phyloP scores from a whole-genome alignment of 73 alveolate genomes.

The Breviolum minutum region DNA sequence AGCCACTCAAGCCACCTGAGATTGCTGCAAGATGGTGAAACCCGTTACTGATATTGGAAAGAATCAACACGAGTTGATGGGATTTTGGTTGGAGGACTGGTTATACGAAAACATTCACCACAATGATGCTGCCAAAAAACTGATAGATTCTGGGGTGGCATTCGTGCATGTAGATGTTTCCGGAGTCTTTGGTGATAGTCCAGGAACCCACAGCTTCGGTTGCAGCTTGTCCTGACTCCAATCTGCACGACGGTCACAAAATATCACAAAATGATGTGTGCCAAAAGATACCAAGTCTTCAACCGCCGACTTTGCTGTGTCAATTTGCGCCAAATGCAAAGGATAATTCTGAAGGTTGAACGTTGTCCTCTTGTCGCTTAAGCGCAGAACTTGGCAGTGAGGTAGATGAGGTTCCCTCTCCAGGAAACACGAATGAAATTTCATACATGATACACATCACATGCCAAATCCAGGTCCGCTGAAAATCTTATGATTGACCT shows the following conservation, averaged over 20 bases:
- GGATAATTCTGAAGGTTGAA: neutral
- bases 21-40: too few relatives aligned
- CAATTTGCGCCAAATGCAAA: neutral
- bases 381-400: slow-evolving; percentile 4
- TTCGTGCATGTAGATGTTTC: slow-evolving; percentile 10
- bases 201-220: slow-evolving; percentile 20
- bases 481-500: neutral
- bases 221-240: neutral
- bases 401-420: neutral
- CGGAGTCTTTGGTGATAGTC: slow-evolving; percentile 49
- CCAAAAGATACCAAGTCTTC: too few relatives aligned
- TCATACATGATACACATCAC: too few relatives aligned
- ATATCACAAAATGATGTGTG: too few relatives aligned
- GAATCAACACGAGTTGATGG: too few relatives aligned
- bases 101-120: too few relatives aligned
- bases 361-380: neutral
- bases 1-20: too few relatives aligned
- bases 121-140: neutral
- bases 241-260: neutral
- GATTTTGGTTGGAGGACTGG: too few relatives aligned
- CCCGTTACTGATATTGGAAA: too few relatives aligned
- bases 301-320: neutral
- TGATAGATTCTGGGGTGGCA: slow-evolving; percentile 36
- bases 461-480: neutral
- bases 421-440: neutral